Evolutionary conservation across 2,329 filamentous ascomycete genomes (phyloP).

Genomic region (Pseudocercospora fijiensis): DNA sequence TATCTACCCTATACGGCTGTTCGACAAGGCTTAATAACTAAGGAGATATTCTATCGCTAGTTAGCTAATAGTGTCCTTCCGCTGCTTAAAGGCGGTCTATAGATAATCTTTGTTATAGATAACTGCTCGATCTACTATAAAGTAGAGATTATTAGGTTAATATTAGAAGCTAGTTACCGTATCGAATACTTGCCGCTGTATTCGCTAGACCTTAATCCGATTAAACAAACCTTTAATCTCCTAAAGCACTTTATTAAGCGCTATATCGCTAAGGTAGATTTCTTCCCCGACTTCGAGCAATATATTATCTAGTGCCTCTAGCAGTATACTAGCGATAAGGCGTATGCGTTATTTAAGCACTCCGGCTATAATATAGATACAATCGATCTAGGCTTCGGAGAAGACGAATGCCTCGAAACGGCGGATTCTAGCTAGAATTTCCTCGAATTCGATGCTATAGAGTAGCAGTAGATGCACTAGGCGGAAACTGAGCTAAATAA

Average conservation of each 20-base stretch:
- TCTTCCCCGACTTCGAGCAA: neutral
- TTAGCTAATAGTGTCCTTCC: neutral
- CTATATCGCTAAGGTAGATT: neutral
- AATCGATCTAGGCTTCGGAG: neutral
- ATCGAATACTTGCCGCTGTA: neutral
- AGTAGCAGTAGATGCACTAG: neutral
- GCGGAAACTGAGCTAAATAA: neutral
- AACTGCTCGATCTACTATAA: neutral
- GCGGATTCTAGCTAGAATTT: neutral
- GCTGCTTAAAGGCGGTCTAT: neutral
- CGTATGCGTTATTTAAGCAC: neutral
- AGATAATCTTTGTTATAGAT: constrained; percentile 6
- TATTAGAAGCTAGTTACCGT: neutral
- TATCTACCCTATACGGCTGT: neutral
- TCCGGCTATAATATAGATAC: neutral
- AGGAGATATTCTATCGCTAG: neutral
- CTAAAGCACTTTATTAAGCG: constrained; percentile 3
- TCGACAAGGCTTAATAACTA: neutral
- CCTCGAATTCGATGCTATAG: neutral
- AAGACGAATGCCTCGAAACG: neutral
- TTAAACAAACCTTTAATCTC: neutral
- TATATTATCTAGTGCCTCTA: neutral
- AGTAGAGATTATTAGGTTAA: neutral
- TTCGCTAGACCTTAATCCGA: neutral
- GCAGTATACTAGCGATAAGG: neutral